Evolutionary conservation across 441 rosid genomes (phyloP), one percentile per base, ranked within the genome.

Genomic region (Populus trichocarpa): DNA sequence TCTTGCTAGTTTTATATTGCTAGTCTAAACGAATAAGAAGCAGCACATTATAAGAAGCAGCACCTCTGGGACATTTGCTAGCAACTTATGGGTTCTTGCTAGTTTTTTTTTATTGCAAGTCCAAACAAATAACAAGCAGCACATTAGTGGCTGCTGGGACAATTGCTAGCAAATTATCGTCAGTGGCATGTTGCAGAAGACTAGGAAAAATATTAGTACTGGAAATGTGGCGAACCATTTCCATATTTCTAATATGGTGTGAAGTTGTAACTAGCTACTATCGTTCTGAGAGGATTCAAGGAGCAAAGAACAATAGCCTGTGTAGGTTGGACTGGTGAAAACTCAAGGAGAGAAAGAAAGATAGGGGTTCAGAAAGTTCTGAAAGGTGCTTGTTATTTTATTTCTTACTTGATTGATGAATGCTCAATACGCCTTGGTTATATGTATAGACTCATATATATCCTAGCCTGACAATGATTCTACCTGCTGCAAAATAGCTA

Each of bases 1-100:
- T 68, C 74, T 85, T 70, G 75, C 83, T 28, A 32, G 80, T 74
- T 68, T 69, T 40, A 28, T 75, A 23, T 10, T 84, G 67, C 75
- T 71, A 77, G 2, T 16, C n/a, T 16, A 5, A 14, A 50, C 20
- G 8, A 50, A 14, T 5, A 14, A 16, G 7, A 16, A 50, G 59
- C n/a, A 16, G n/a, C 20, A 50, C 59, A 46, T 46, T 46, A 5
- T 5, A 14, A 5, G 7, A 14, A 50, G 59, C n/a, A 16, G 20
- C 18, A 50, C n/a, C 5, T 1, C 59, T 50, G 59, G 59, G 59
- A 46, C 57, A 13, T 9, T 46, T 42, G 53, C 53, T 14, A 13
- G 57, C 57, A 46, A 14, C 57, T 46, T 14, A 42, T 40, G 5
- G 53, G 16, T 42, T 42, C 53, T 12, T 42, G 53, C 18, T 42